Conservation (phyloP, 345 rosid species). For the Linum tenue region DNA sequence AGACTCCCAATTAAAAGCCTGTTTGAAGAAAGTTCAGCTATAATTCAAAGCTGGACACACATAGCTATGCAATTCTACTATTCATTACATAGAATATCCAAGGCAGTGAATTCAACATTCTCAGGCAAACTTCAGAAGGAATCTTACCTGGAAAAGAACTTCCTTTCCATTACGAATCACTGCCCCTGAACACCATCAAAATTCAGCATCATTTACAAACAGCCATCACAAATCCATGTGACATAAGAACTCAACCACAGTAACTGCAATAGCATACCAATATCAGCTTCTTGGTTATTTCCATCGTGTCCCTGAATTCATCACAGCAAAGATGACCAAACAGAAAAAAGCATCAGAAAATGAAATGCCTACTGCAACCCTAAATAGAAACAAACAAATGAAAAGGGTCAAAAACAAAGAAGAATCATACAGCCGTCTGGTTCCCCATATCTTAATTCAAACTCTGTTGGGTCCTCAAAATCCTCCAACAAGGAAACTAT, state of each 20-base stretch:
- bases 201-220: constrained; percentile 6
- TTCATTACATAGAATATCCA: not conserved
- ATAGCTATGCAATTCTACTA: not conserved
- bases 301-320: constrained; percentile 40
- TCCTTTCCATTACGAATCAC: constrained; percentile 59
- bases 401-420: not conserved
- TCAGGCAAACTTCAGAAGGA: not conserved
- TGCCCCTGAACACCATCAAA: constrained; percentile 36
- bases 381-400: not conserved
- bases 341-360: not conserved
- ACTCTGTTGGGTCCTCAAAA: not conserved
- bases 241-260: not conserved
- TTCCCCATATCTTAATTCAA: not conserved
- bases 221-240: not conserved
- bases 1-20: constrained; percentile 96
- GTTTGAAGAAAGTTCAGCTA: constrained; percentile 12
- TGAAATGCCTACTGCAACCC: not conserved
- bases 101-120: not conserved
- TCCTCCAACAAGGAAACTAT: not conserved
- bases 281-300: constrained; percentile 42
- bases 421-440: not conserved
- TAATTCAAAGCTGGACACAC: not conserved
- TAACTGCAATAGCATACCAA: constrained; percentile 34
- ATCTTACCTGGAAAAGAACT: constrained; percentile 63
- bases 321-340: not conserved